A percentile compares a stretch with the other conserved stretches of the same genome.
phyloP scores from a whole-genome alignment of 1,284 basidiomycete genomes.

The Thelephora terrestris region DNA sequence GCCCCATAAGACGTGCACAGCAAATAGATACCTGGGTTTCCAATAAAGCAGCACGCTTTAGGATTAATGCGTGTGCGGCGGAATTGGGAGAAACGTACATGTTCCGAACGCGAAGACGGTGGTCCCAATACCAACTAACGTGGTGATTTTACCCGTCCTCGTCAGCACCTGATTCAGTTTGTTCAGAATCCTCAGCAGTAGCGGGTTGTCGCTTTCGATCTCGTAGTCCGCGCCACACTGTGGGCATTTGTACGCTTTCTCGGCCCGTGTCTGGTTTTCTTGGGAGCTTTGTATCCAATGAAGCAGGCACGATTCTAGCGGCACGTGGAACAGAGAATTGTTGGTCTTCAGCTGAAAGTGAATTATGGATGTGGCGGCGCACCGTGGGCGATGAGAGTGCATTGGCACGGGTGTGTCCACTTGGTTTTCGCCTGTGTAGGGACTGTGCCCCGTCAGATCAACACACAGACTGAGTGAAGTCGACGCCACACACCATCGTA shows the following conservation, averaged over 20 bases:
- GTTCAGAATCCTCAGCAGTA: constrained; percentile 38
- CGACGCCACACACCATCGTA: constrained; percentile 35
- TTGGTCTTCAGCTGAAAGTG: too few relatives aligned
- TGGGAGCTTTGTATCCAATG: constrained; percentile 68
- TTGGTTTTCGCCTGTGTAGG: constrained; percentile 35
- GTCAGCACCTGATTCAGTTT: constrained; percentile 38
- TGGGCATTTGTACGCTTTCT: constrained; percentile 66
- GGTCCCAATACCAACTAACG: constrained; percentile 34
- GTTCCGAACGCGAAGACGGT: constrained; percentile 32
- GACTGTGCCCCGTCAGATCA: constrained; percentile 18
- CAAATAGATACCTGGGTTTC: constrained; percentile 45
- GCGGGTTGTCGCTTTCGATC: constrained; percentile 51
- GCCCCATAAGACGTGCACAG: constrained; percentile 59
- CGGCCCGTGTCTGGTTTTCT: constrained; percentile 35
- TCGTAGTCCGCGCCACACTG: constrained; percentile 62
- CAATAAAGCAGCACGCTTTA: background rate
- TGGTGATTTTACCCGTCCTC: constrained; percentile 38
- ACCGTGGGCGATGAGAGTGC: constrained; percentile 64
- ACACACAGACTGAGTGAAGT: background rate
- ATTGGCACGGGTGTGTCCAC: constrained; percentile 74
- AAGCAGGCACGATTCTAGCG: constrained; percentile 57
- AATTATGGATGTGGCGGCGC: background rate
- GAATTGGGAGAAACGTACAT: constrained; percentile 21
- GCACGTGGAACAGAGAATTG: background rate
- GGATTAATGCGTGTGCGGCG: background rate